phyloP scores from a whole-genome alignment of 495 filamentous ascomycete genomes.

The Daldinia bambusicola region DNA sequence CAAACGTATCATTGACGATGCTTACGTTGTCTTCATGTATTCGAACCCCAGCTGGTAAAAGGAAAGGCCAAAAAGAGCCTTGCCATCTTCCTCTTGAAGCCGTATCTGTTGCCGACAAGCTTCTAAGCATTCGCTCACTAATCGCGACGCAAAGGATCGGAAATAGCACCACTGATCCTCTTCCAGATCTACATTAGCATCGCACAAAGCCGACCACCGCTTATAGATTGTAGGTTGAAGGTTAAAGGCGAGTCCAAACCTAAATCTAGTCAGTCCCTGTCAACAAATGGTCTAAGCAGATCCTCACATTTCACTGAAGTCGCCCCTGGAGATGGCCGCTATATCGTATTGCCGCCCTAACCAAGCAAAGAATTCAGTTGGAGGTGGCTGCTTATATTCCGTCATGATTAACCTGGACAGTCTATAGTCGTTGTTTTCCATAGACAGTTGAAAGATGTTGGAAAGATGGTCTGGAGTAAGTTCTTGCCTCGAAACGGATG shows the following conservation, averaged over 20 bases:
- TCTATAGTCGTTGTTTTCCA: background rate
- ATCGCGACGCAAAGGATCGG: background rate
- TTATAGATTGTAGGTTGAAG: background rate
- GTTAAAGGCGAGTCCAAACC: background rate
- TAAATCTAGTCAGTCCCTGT: conserved; percentile 5
- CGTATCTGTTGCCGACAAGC: background rate
- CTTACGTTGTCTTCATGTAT: conserved; percentile 17
- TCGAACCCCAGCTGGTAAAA: background rate
- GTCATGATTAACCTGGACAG: conserved; percentile 1
- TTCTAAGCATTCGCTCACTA: background rate
- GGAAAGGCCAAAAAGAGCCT: conserved; percentile 8
- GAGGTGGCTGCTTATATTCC: background rate
- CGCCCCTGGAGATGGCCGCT: background rate
- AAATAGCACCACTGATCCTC: background rate
- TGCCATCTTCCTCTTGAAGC: conserved; percentile 4
- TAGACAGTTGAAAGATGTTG: conserved; percentile 2
- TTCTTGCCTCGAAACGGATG: background rate
- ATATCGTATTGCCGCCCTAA: conserved; percentile 7
- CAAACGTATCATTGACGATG: background rate
- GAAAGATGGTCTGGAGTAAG: background rate
- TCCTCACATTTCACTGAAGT: conserved; percentile 12
- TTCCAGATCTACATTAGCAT: background rate
- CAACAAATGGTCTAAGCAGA: background rate
- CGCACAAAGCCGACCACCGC: conserved; percentile 2
- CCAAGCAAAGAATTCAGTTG: conserved; percentile 14